Evolutionary conservation across 148 eudicot genomes (phyloP).

Genomic region (Vaccinium vitisidaea): DNA sequence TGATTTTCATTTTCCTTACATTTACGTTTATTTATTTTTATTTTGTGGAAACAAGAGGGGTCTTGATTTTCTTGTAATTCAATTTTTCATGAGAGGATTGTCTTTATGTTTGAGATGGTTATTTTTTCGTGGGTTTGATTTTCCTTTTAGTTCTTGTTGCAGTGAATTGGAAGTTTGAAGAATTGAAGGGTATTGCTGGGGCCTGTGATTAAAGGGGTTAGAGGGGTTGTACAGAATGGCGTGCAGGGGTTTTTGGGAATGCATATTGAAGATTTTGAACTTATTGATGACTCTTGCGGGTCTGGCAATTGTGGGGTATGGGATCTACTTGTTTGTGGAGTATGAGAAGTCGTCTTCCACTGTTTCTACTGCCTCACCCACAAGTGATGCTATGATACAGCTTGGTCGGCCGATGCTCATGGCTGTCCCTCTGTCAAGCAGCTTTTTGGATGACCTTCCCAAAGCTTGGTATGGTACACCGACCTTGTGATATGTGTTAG

Average conservation of each 20-base stretch:
- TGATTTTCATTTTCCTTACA: no score
- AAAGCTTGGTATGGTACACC: constrained; percentile 70
- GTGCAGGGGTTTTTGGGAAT: constrained; percentile 83
- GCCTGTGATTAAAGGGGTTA: constrained; percentile 5
- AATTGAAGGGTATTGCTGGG: constrained; percentile 15
- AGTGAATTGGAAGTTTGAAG: constrained; percentile 14
- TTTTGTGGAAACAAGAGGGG: not conserved
- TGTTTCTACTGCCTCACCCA: constrained; percentile 34
- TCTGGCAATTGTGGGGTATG: constrained; percentile 84
- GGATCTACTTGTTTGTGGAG: constrained; percentile 84
- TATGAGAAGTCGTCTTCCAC: constrained; percentile 45
- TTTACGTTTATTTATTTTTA: not conserved
- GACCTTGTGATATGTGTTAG: not conserved
- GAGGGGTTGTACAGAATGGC: constrained; percentile 52
- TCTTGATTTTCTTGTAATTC: not conserved
- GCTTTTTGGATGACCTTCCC: constrained; percentile 62
- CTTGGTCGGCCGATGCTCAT: constrained; percentile 86
- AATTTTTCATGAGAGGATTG: not conserved
- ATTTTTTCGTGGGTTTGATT: not conserved
- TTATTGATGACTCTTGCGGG: constrained; percentile 74
- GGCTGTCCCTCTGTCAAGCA: constrained; percentile 58
- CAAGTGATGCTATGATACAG: constrained; percentile 46
- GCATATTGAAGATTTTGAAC: constrained; percentile 76
- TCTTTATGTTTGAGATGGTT: not conserved
- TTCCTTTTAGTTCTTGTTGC: not conserved